A percentile compares a stretch with the other conserved stretches of the same genome.
Conservation (phyloP, 2,329 filamentous ascomycete species). For the Botrytis pseudocinerea region DNA sequence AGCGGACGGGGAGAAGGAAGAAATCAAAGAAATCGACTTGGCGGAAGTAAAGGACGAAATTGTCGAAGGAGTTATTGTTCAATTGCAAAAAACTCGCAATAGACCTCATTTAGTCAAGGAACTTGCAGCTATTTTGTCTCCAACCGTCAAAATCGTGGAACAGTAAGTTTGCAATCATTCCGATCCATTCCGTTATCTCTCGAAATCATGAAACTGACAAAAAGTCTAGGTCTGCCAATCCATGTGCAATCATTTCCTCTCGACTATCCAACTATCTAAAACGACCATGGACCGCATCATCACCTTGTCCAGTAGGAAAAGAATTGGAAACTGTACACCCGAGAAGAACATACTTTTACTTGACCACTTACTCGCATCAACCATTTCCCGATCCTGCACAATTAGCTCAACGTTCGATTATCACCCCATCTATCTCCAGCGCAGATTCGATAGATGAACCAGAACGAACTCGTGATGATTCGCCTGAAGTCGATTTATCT, state of each 20-base stretch:
- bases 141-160: slow-evolving; percentile 78
- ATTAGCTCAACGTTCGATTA: slow-evolving; percentile 60
- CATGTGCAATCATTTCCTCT: slow-evolving; percentile 91
- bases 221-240: slow-evolving; percentile 79
- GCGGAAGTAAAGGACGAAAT: slow-evolving; percentile 92
- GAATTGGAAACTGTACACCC: slow-evolving; percentile 91
- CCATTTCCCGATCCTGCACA: slow-evolving; percentile 68
- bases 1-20: slow-evolving; percentile 29
- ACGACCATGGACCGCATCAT: slow-evolving; percentile 74
- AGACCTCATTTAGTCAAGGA: slow-evolving; percentile 94
- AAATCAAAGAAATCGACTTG: slow-evolving; percentile 65
- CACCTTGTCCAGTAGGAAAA: slow-evolving; percentile 87
- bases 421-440: slow-evolving; percentile 82
- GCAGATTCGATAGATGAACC: slow-evolving; percentile 69
- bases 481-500: slow-evolving; percentile 89
- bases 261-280: slow-evolving; percentile 87
- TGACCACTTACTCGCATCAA: slow-evolving; percentile 84
- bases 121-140: slow-evolving; percentile 76
- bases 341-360: slow-evolving; percentile 92
- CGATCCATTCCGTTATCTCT: slow-evolving; percentile 22
- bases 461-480: slow-evolving; percentile 49
- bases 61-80: slow-evolving; percentile 84
- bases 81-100: slow-evolving; percentile 87
- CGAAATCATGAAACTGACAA: slow-evolving; percentile 37
- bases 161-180: slow-evolving; percentile 64